These are phyloP conservation scores for Fusarium anguioides DNA, from an alignment of 2,329 filamentous ascomycete species.

Conservation along the genomic window DNA sequence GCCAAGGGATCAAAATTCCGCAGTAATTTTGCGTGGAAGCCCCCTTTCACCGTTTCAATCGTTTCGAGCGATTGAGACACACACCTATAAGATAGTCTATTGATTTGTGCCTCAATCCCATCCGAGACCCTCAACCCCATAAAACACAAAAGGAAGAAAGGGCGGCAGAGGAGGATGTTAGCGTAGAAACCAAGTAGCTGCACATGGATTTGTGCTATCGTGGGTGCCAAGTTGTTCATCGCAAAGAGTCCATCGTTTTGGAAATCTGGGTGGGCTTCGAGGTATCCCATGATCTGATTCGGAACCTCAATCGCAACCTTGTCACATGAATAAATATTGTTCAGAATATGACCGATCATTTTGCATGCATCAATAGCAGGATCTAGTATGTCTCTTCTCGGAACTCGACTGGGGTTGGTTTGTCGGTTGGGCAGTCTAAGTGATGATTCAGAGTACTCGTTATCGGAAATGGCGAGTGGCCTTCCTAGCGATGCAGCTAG, in stretches of 20 bases:
- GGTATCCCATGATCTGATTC: slow-evolving; percentile 62
- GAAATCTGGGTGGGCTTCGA: slow-evolving; percentile 58
- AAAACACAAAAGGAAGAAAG: slow-evolving; percentile 71
- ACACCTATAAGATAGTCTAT: slow-evolving; percentile 59
- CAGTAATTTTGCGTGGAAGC: slow-evolving; percentile 57
- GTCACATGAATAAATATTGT: slow-evolving; percentile 68
- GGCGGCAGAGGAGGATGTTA: slow-evolving; percentile 70
- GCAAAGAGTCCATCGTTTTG: slow-evolving; percentile 51
- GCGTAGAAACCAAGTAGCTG: slow-evolving; percentile 72
- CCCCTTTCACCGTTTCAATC: slow-evolving; percentile 59
- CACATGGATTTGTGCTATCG: slow-evolving; percentile 70
- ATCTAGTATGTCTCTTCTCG: slow-evolving; percentile 55
- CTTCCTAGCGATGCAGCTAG: slow-evolving; percentile 71
- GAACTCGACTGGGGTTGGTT: slow-evolving; percentile 3
- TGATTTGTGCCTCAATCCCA: slow-evolving; percentile 48
- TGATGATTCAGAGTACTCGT: slow-evolving; percentile 67
- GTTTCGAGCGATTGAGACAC: slow-evolving; percentile 51
- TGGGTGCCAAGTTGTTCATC: slow-evolving; percentile 50
- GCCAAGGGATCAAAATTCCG: slow-evolving; percentile 66
- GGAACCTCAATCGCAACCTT: slow-evolving; percentile 68
- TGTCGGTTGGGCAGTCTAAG: slow-evolving; percentile 50
- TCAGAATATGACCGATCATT: slow-evolving; percentile 68
- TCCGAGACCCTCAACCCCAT: slow-evolving; percentile 47
- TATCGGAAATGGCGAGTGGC: slow-evolving; percentile 70
- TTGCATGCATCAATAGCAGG: slow-evolving; percentile 67